Percentiles rank a stretch among this genome's conserved stretches.
phyloP scores from a whole-genome alignment of 2,329 filamentous ascomycete genomes.

The Dothideomycetes sp. region DNA sequence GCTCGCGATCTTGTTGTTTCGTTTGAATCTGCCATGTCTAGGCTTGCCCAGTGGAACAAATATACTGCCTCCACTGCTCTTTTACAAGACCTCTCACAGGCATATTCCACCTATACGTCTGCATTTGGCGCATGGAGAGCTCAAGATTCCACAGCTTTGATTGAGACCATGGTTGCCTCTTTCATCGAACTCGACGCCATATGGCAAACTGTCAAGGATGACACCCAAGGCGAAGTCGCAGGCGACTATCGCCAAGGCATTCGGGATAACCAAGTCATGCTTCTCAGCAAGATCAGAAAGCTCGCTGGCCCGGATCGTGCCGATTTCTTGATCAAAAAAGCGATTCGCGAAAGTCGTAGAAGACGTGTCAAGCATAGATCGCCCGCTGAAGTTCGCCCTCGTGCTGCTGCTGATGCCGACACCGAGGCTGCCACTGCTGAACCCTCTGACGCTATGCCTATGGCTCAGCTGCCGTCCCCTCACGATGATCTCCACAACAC shows the following conservation, averaged over 20 bases:
- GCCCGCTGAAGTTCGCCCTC: slow-evolving; percentile 60
- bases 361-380: slow-evolving; percentile 56
- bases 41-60: slow-evolving; percentile 56
- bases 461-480: slow-evolving; percentile 16
- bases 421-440: slow-evolving; percentile 16
- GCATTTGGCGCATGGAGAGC: slow-evolving; percentile 80
- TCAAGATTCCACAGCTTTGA: slow-evolving; percentile 64
- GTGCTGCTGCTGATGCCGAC: slow-evolving; percentile 41
- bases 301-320: slow-evolving; percentile 63
- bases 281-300: slow-evolving; percentile 71
- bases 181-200: slow-evolving; percentile 79
- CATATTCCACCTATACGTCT: slow-evolving; percentile 65
- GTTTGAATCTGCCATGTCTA: slow-evolving; percentile 65
- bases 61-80: slow-evolving; percentile 57
- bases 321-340: slow-evolving; percentile 63
- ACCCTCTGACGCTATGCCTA: slow-evolving; percentile 9
- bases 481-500: neutral
- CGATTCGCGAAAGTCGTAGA: slow-evolving; percentile 62
- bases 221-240: slow-evolving; percentile 62
- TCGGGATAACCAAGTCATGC: slow-evolving; percentile 68
- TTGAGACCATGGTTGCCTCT: slow-evolving; percentile 78
- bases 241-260: slow-evolving; percentile 73
- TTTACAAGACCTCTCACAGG: slow-evolving; percentile 54
- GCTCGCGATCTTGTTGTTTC: slow-evolving; percentile 66
- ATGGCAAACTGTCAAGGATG: slow-evolving; percentile 73